Evolutionary conservation across 2,329 filamentous ascomycete genomes (phyloP).

Genomic region (Paecilomyces niveus): DNA sequence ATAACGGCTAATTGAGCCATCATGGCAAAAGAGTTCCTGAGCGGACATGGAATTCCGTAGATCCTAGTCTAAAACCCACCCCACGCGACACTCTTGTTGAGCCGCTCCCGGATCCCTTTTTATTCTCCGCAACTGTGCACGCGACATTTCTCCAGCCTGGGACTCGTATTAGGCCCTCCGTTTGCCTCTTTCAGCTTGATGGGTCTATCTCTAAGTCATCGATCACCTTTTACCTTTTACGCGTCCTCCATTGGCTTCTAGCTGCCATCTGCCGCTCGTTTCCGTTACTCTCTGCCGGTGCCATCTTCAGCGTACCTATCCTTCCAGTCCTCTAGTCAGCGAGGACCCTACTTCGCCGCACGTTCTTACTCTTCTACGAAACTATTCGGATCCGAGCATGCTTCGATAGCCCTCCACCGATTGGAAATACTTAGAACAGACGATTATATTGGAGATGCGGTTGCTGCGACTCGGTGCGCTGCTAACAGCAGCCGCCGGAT

Average conservation of each 20-base stretch:
- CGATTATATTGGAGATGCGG: neutral
- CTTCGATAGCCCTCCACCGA: neutral
- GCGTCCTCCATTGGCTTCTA: neutral
- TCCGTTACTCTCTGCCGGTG: neutral
- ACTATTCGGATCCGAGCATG: neutral
- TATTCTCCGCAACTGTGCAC: conserved; percentile 1
- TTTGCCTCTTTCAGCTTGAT: neutral
- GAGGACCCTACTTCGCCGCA: neutral
- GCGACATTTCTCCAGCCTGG: conserved; percentile 1
- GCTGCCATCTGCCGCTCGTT: neutral
- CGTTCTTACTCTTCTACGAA: neutral
- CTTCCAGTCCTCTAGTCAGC: neutral
- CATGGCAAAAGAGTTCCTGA: neutral
- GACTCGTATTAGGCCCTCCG: neutral
- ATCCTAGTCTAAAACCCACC: neutral
- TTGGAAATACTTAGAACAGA: neutral
- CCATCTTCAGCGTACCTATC: neutral
- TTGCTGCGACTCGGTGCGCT: conserved; percentile 2
- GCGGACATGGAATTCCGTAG: neutral
- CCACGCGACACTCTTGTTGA: neutral
- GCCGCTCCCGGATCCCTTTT: neutral
- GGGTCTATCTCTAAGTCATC: neutral
- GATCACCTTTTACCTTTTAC: neutral
- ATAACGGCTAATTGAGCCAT: neutral
- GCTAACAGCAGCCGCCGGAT: conserved; percentile 1